Evolutionary conservation across 2,329 filamentous ascomycete species (phyloP).

Genomic region (Nigrospora sphaerica): DNA sequence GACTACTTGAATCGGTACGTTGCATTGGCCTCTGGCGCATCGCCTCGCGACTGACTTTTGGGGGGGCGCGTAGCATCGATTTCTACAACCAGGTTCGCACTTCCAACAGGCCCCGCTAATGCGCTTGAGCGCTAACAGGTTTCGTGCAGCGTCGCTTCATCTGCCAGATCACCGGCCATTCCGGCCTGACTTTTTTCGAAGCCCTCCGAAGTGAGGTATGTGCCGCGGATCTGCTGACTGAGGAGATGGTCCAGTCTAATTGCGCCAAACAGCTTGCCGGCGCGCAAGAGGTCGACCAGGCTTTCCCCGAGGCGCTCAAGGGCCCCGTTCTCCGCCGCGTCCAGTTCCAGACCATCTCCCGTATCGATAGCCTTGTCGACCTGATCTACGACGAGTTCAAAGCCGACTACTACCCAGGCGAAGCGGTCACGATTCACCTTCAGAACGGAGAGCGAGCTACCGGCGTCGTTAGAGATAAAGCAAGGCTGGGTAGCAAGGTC

Average conservation of each 20-base stretch:
- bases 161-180: constrained; percentile 92
- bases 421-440: constrained; percentile 69
- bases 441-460: constrained; percentile 62
- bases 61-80: constrained; percentile 58
- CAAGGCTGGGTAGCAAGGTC: constrained; percentile 59
- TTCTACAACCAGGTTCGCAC: constrained; percentile 77
- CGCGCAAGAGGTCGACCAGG: constrained; percentile 81
- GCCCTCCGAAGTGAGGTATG: constrained; percentile 82
- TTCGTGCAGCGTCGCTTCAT: constrained; percentile 70
- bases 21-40: constrained; percentile 3
- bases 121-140: neutral
- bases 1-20: constrained; percentile 75
- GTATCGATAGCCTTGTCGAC: constrained; percentile 76
- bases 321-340: constrained; percentile 85
- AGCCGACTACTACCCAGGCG: constrained; percentile 83
- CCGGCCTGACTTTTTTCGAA: constrained; percentile 84
- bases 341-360: constrained; percentile 81
- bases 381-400: constrained; percentile 73
- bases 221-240: constrained; percentile 20
- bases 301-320: constrained; percentile 86
- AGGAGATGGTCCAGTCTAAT: constrained; percentile 11
- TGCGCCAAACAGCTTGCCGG: constrained; percentile 54
- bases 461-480: constrained; percentile 79
- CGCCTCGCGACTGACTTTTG: neutral
- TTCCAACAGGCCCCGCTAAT: neutral